These are phyloP conservation scores for Purpureocillium lavendulum DNA, from an alignment of 2,329 filamentous ascomycete genomes.

Conservation along the genomic window DNA sequence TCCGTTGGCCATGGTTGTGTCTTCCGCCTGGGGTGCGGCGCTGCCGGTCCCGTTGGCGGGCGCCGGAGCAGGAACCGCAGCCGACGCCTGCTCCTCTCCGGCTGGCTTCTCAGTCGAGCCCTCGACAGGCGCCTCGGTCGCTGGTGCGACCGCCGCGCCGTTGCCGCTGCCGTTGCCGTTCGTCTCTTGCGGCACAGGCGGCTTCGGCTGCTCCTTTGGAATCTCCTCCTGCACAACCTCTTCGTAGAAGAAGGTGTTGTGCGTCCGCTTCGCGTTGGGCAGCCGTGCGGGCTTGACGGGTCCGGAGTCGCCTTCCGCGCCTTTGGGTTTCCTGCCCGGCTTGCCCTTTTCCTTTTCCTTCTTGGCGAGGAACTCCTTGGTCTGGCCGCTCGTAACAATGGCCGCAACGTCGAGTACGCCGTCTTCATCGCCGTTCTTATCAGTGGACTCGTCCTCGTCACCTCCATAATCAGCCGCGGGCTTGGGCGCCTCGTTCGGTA, in stretches of 20 bases:
- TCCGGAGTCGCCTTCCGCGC: constrained; percentile 44
- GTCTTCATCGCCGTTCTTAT: constrained; percentile 47
- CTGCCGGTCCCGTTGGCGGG: not conserved
- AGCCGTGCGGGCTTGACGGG: constrained; percentile 50
- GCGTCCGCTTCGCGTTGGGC: constrained; percentile 63
- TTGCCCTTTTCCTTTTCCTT: constrained; percentile 71
- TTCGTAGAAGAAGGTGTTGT: constrained; percentile 67
- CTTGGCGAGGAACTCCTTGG: constrained; percentile 73
- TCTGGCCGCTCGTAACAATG: constrained; percentile 75
- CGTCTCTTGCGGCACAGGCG: constrained; percentile 3
- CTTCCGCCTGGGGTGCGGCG: not conserved
- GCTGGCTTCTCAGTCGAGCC: constrained; percentile 1
- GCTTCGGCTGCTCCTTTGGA: constrained; percentile 20
- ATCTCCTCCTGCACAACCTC: constrained; percentile 53
- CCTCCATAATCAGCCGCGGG: constrained; percentile 25
- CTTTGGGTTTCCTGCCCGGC: constrained; percentile 41
- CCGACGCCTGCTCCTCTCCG: not conserved
- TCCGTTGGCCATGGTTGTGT: not conserved
- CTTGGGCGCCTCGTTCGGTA: constrained; percentile 26
- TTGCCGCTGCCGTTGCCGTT: constrained; percentile 7
- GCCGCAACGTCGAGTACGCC: constrained; percentile 78
- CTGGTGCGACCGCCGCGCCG: not conserved
- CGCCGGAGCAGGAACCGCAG: too few species aligned
- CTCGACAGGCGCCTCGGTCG: not conserved
- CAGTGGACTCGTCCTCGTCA: constrained; percentile 24